phyloP scores from a whole-genome alignment of 2,329 filamentous ascomycete species.

The Xylaria sp. region DNA sequence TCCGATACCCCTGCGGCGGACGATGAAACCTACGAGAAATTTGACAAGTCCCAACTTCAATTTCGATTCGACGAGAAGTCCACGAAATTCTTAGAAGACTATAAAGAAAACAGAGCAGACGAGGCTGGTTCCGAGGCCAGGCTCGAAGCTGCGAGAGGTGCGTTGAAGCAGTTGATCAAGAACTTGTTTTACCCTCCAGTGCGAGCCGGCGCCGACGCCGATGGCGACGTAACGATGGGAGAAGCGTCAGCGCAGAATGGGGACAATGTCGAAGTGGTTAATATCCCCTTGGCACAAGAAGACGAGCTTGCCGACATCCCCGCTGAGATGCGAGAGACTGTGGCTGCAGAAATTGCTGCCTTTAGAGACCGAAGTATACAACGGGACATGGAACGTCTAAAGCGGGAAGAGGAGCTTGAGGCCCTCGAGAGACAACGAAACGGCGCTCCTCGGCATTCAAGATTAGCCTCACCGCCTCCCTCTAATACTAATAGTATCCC shows the following conservation, averaged over 20 bases:
- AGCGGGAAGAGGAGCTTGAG: slow-evolving; percentile 92
- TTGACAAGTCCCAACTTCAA: slow-evolving; percentile 77
- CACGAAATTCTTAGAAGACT: slow-evolving; percentile 85
- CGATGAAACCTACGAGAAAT: slow-evolving; percentile 61
- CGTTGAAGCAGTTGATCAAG: slow-evolving; percentile 74
- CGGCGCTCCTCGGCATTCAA: slow-evolving; percentile 69
- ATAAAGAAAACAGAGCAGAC: slow-evolving; percentile 74
- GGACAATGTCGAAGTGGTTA: slow-evolving; percentile 83
- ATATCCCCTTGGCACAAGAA: slow-evolving; percentile 86
- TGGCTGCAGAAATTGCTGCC: slow-evolving; percentile 91
- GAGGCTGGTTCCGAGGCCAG: slow-evolving; percentile 73
- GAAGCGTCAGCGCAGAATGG: slow-evolving; percentile 66
- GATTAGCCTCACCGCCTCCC: slow-evolving; percentile 77
- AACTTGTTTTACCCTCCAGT: slow-evolving; percentile 77
- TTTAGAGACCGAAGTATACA: slow-evolving; percentile 93
- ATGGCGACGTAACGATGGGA: slow-evolving; percentile 77
- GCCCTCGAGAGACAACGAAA: slow-evolving; percentile 82
- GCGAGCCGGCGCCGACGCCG: slow-evolving; percentile 64
- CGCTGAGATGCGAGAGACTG: slow-evolving; percentile 93
- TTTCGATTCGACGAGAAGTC: slow-evolving; percentile 86
- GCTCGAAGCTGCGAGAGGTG: slow-evolving; percentile 74
- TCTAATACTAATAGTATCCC: slow-evolving; percentile 78
- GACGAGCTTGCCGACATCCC: slow-evolving; percentile 97
- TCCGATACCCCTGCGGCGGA: slow-evolving; percentile 56
- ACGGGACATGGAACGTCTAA: slow-evolving; percentile 86